phyloP scores from a whole-genome alignment of 2,329 filamentous ascomycete genomes.

The Paracoccidioides brasiliensis region DNA sequence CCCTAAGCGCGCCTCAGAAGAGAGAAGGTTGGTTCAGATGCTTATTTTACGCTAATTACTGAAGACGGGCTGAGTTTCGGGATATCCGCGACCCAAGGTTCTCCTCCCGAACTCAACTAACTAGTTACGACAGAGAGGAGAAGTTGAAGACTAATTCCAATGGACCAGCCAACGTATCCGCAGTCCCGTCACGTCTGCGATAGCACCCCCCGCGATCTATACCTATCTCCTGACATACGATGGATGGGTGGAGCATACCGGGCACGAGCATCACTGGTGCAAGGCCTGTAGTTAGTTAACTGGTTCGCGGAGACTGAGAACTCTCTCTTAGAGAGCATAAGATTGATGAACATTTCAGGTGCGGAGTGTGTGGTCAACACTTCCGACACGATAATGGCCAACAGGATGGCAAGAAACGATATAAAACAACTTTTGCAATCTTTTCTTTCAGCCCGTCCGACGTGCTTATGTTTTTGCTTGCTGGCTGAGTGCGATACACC shows the following conservation, averaged over 20 bases:
- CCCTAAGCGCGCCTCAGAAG: too few species aligned
- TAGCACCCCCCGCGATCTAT: constrained; percentile 1
- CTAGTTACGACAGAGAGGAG: too few species aligned
- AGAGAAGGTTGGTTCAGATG: too few species aligned
- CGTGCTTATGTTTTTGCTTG: too few species aligned
- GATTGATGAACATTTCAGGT: constrained; percentile 8
- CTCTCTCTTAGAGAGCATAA: constrained; percentile 9
- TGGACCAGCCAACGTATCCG: constrained; percentile 3
- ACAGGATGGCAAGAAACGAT: constrained; percentile 12
- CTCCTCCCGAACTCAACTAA: too few species aligned
- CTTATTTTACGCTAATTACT: too few species aligned
- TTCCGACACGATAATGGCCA: constrained; percentile 11
- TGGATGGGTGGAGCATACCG: not conserved
- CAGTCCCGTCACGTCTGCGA: constrained; percentile 6
- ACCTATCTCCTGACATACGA: constrained; percentile 6
- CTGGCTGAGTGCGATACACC: not conserved
- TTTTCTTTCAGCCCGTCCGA: constrained; percentile 8
- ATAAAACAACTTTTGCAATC: constrained; percentile 11
- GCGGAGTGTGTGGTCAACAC: constrained; percentile 6
- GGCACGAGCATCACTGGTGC: not conserved
- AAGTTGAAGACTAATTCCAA: too few species aligned
- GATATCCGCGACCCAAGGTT: too few species aligned
- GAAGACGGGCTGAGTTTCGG: not conserved
- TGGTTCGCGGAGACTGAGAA: constrained; percentile 7
- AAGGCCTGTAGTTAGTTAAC: constrained; percentile 4